A percentile compares a stretch with the other conserved stretches of the same genome.
Evolutionary conservation across 306 rosid species (phyloP).

Genomic region (Vachellia collinsii): DNA sequence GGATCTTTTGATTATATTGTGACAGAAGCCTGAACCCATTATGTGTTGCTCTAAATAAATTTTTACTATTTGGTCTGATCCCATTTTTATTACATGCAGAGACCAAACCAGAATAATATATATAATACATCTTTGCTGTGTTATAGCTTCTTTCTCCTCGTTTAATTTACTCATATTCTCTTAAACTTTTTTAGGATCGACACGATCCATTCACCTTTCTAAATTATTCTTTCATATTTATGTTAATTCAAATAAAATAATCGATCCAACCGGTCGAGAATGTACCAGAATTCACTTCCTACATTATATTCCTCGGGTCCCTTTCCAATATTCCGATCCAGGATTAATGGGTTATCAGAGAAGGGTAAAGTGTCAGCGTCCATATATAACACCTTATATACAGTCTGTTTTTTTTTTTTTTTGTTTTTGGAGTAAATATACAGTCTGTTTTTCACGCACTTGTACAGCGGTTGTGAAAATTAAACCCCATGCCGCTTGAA

Average conservation of each 20-base stretch:
- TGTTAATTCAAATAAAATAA: no score
- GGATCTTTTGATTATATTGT: neutral
- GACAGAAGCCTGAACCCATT: neutral
- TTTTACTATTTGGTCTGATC: neutral
- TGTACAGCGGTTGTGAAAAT: constrained; percentile 28
- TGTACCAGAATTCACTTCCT: neutral
- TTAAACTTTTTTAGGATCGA: neutral
- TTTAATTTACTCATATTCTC: neutral
- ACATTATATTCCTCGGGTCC: neutral
- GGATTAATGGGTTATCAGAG: constrained; percentile 34
- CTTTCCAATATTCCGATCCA: neutral
- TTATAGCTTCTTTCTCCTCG: neutral
- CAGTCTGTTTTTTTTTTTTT: neutral
- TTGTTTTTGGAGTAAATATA: neutral
- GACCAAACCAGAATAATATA: no score
- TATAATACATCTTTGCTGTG: no score
- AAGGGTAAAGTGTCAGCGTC: constrained; percentile 57
- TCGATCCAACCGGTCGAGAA: neutral
- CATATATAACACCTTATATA: constrained; percentile 25
- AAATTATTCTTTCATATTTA: neutral
- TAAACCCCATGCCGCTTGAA: constrained; percentile 28
- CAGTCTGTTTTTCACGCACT: constrained; percentile 26
- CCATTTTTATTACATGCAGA: neutral
- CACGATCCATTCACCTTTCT: neutral
- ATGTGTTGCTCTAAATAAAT: neutral